These are phyloP conservation scores for Dendrobium huoshanense DNA, from an alignment of 106 monocot species.

Conservation along the genomic window DNA sequence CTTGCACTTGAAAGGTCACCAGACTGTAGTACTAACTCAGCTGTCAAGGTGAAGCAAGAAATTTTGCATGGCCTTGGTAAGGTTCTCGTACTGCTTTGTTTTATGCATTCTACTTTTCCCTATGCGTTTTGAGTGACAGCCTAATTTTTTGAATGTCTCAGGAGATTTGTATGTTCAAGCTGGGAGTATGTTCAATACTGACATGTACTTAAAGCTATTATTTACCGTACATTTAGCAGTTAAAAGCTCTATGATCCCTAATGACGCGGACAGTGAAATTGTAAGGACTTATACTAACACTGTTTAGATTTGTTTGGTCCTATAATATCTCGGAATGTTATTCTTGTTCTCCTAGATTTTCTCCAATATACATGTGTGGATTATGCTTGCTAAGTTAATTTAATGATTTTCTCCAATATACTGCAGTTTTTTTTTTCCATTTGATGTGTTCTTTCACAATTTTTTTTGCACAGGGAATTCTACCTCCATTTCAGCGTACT, in stretches of 20 bases:
- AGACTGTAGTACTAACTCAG: conserved; percentile 49
- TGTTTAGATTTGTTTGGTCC: neutral
- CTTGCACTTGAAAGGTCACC: conserved; percentile 64
- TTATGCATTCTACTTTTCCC: neutral
- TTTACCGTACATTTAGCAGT: conserved; percentile 50
- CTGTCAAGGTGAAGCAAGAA: conserved; percentile 88
- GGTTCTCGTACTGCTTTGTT: conserved; percentile 2
- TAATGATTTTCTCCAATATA: neutral
- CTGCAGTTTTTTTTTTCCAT: neutral
- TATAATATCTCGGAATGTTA: neutral
- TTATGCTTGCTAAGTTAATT: too few species aligned
- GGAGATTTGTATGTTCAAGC: conserved; percentile 86
- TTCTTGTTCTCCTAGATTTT: neutral
- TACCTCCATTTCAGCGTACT: conserved; percentile 63
- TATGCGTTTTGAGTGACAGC: neutral
- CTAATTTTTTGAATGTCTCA: conserved; percentile 21
- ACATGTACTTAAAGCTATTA: conserved; percentile 73
- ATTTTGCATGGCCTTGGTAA: conserved; percentile 87
- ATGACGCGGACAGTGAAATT: conserved; percentile 57
- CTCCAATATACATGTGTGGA: neutral
- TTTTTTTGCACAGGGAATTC: conserved; percentile 41
- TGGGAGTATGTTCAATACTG: conserved; percentile 56
- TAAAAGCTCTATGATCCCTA: conserved; percentile 37
- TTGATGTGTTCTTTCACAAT: neutral
- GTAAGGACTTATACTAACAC: conserved; percentile 31